These are phyloP conservation scores for Russula vinacea DNA, from an alignment of 768 basidiomycete genomes.

Conservation along the genomic window DNA sequence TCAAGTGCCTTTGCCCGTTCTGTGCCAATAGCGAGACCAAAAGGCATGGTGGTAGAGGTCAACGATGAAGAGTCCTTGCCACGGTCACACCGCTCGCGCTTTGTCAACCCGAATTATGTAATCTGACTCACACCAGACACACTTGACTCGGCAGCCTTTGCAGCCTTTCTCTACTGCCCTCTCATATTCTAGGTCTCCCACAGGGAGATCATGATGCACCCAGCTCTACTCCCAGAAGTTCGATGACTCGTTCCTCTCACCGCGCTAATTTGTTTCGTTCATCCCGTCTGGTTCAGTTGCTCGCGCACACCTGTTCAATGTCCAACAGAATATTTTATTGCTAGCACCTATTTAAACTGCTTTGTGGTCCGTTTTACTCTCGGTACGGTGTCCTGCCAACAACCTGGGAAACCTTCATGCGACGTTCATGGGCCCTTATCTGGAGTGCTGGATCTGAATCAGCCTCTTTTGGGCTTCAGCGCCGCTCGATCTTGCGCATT, in stretches of 20 bases:
- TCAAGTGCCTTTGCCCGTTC: constrained; percentile 71
- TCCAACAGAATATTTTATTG: no score
- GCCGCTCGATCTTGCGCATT: not conserved
- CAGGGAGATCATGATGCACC: no score
- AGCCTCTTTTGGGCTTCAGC: not conserved
- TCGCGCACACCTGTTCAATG: no score
- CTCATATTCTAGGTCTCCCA: no score
- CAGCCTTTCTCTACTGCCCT: no score
- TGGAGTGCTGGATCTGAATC: not conserved
- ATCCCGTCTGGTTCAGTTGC: no score
- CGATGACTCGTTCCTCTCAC: no score
- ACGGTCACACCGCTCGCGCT: not conserved
- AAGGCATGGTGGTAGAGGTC: constrained; percentile 49
- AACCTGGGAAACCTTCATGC: not conserved
- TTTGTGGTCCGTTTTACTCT: not conserved
- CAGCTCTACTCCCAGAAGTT: no score
- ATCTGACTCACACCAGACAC: not conserved
- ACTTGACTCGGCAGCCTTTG: no score
- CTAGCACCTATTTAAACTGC: no score
- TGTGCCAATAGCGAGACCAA: constrained; percentile 75
- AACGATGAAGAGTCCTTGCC: constrained; percentile 21
- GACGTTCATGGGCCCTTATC: not conserved
- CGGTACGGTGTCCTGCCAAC: not conserved
- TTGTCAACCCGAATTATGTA: constrained; percentile 18
- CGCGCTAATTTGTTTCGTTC: no score